Conservation (phyloP, 2,329 filamentous ascomycete species). For the Emergomyces africanus region DNA sequence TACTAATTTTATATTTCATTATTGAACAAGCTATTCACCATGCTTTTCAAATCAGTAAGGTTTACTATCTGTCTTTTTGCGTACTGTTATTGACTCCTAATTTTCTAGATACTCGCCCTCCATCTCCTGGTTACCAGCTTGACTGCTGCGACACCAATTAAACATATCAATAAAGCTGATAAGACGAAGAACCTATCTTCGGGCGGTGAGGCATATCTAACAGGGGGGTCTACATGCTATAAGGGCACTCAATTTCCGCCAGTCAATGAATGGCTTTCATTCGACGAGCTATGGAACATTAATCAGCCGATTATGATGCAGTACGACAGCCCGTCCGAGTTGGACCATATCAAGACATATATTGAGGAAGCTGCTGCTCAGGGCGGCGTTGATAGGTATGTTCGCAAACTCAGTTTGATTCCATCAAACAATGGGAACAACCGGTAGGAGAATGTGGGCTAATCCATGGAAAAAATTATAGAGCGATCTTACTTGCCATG, state of each 20-base stretch:
- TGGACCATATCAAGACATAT: neutral
- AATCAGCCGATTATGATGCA: neutral
- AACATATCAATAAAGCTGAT: neutral
- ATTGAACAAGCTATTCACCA: neutral
- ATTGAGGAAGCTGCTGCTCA: neutral
- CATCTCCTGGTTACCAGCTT: neutral
- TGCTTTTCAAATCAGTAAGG: neutral
- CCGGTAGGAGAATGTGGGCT: neutral
- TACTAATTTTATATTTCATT: neutral
- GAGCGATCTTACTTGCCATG: neutral
- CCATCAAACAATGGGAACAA: neutral
- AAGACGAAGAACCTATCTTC: neutral
- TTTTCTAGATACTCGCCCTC: neutral
- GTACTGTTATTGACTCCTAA: neutral
- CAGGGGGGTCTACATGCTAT: neutral
- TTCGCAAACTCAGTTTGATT: neutral
- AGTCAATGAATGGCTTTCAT: neutral
- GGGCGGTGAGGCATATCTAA: neutral
- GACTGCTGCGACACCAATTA: neutral
- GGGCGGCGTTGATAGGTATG: neutral
- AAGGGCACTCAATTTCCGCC: constrained; percentile 1
- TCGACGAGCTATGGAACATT: neutral
- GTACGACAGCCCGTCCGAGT: neutral
- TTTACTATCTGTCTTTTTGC: neutral
- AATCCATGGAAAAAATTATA: neutral